Base-by-base conservation (phyloP, 2,329 filamentous ascomycete species). In the Fusarium longipes region DNA sequence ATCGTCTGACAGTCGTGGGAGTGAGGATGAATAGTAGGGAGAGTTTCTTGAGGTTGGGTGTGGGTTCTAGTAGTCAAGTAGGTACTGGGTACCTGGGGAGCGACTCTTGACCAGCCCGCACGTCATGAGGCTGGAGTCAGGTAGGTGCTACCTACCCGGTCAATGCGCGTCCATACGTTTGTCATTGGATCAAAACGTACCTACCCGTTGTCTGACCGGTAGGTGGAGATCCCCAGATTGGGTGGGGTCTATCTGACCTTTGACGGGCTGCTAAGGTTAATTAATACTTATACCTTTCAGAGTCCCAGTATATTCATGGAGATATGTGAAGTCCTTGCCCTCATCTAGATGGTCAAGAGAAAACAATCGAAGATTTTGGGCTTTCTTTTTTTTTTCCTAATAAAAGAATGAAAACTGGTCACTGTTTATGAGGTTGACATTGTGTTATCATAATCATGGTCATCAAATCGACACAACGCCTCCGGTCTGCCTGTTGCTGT, bases 41-140 rank as follows among this genome's bases (percentile, higher is more conserved):
- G 40, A 45, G 42, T 57, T 29, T 50, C 42, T n/a, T 54, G 44
- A 36, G 44, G 36, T 18, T 43, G n/a, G 11, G 40, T 30, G 57
- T 48, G 51, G 57, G 30, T 53, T 48, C 29, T n/a, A 27, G 40
- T 43, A 17, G 39, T 5, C 25, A 18, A 43, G 40, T 39, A 24
- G 20, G 38, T 17, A 40, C 20, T 24, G 11, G 38, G 36, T 22
- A 22, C 36, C 20, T n/a, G 17, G 39, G 24, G 12, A 42, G 39
- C 18, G 17, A 18, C 39, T 42, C 24, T 47, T 17, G 30, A 33
- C 25, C 29, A 36, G 54, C 55, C n/a, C 44, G 67, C 52, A 67
- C 70, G 65, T 72, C 70, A 72, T 72, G 70, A 70, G 70, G 69
- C 64, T 61, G 43, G 45, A 65, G 58, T 49, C 57, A 56, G 65